Base-by-base conservation (phyloP, 2,329 filamentous ascomycete species). In the Cercospora zeae-maydis region DNA sequence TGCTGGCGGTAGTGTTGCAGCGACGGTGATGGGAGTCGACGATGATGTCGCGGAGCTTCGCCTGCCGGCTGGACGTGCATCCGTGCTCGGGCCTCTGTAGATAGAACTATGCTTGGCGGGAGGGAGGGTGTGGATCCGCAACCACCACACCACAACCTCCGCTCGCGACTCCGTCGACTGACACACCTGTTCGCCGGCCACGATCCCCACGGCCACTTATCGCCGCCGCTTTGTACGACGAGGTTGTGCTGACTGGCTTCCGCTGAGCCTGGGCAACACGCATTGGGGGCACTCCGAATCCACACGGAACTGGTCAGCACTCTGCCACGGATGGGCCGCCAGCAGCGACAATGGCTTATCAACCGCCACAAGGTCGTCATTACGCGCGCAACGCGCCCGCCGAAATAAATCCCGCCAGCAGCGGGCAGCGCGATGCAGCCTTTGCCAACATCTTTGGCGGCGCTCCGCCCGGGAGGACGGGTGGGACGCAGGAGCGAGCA, bases 391-490 rank as follows among this genome's bases (percentile, higher is more conserved):
- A 59, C 45, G 21, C 49, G 49, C 49, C 58, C 27, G 49, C 58
- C 52, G 58, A 61, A 27, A 61, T 61, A 51, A 61, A 55, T 27
- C 58, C 58, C 37, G 58, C 58, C 49, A 61, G 58, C 58, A 61
- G 49, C 49, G 52, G 52, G 21, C 58, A 61, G 30, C 89, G 95
- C 79, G 93, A 99, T 85, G 91, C 92, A 70, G 95, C 93, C 69
- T 99, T 96, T 78, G 92, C 90, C 69, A 93, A 93, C 79, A 98
- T 98, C 75, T 99, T 98, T 76, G 95, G 93, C 70, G 88, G 87
- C 68, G 85, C 91, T 68, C 92, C 91, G 67, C 92, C 92, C 52
- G 47, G 47, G 47, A 52, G 47, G 47, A 33, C 30, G 47, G 47
- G 47, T 16, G 47, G 47, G 47, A 52, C 13, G 27, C 80, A 82